Evolutionary conservation across 805 yeast species (phyloP).

Genomic region (Candida mattraensis): DNA sequence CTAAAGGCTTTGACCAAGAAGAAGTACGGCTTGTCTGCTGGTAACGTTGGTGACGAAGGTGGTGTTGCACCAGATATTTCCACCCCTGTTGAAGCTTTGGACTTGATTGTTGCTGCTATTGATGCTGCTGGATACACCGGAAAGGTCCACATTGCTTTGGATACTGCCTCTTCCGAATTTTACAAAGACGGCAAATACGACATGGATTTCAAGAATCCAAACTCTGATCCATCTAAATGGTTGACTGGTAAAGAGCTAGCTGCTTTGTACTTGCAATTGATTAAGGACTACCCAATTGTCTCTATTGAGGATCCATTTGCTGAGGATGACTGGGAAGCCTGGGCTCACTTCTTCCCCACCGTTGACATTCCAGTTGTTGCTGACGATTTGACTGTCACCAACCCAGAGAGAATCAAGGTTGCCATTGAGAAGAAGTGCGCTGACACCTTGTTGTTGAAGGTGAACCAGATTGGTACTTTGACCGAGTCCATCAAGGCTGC

Average conservation of each 20-base stretch:
- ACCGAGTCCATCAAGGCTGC: slow-evolving; percentile 98
- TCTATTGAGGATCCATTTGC: slow-evolving; percentile 99
- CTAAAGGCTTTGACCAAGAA: slow-evolving; percentile 90
- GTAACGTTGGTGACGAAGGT: slow-evolving; percentile 99
- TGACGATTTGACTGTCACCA: slow-evolving; percentile 98
- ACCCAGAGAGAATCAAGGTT: slow-evolving; percentile 89
- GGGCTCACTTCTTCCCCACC: slow-evolving; percentile 82
- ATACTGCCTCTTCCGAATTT: slow-evolving; percentile 97
- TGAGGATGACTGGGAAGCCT: slow-evolving; percentile 99
- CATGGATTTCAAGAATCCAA: slow-evolving; percentile 97
- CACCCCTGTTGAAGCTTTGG: slow-evolving; percentile 96
- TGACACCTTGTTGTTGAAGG: slow-evolving; percentile 92
- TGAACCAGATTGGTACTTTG: slow-evolving; percentile 97
- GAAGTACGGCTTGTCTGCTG: slow-evolving; percentile 97
- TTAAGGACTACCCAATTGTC: slow-evolving; percentile 93
- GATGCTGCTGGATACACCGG: slow-evolving; percentile 95
- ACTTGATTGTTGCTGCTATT: slow-evolving; percentile 87
- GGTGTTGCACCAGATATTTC: slow-evolving; percentile 99
- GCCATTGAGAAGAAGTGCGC: slow-evolving; percentile 98
- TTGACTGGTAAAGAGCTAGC: slow-evolving; percentile 86
- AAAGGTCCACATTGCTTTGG: slow-evolving; percentile 87
- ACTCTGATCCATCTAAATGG: slow-evolving; percentile 89
- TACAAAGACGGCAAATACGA: slow-evolving; percentile 96
- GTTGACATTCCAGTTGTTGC: slow-evolving; percentile 88
- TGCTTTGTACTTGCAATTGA: slow-evolving; percentile 73